A percentile compares a stretch with the other conserved stretches of the same genome.
Evolutionary conservation across 306 rosid genomes (phyloP).

Genomic region (Geum urbanum): DNA sequence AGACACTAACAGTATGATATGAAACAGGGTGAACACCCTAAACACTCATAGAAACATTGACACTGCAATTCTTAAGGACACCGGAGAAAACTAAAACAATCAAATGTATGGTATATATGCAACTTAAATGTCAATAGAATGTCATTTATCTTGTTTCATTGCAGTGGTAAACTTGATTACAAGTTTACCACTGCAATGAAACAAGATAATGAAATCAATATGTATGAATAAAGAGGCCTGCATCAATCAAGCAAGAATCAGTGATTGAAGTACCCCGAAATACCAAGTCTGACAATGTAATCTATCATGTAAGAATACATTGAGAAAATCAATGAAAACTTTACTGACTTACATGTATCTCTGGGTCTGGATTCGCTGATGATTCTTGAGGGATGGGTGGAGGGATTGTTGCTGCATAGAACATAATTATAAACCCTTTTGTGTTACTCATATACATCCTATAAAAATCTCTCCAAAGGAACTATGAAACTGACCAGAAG

Average conservation of each 20-base stretch:
- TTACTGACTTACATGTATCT: no score
- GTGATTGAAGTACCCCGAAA: no score
- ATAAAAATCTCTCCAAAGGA: no score
- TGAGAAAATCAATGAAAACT: no score
- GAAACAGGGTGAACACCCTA: not conserved
- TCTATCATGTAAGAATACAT: not conserved
- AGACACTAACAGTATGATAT: not conserved
- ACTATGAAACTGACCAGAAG: no score
- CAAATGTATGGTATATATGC: not conserved
- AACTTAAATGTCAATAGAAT: not conserved
- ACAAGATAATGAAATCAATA: not conserved
- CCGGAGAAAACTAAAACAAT: not conserved
- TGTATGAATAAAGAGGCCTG: not conserved
- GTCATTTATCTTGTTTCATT: not conserved
- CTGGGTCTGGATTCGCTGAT: no score
- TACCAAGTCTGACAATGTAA: not conserved
- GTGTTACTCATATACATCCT: no score
- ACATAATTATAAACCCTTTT: no score
- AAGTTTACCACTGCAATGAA: not conserved
- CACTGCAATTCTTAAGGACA: not conserved
- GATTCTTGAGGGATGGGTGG: no score
- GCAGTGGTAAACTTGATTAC: not conserved
- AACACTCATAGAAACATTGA: not conserved
- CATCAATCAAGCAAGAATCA: not conserved
- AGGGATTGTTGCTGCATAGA: no score